A percentile compares a stretch with the other conserved stretches of the same genome.
phyloP scores from a whole-genome alignment of 306 rosid genomes.

The Rubus parviflorus region DNA sequence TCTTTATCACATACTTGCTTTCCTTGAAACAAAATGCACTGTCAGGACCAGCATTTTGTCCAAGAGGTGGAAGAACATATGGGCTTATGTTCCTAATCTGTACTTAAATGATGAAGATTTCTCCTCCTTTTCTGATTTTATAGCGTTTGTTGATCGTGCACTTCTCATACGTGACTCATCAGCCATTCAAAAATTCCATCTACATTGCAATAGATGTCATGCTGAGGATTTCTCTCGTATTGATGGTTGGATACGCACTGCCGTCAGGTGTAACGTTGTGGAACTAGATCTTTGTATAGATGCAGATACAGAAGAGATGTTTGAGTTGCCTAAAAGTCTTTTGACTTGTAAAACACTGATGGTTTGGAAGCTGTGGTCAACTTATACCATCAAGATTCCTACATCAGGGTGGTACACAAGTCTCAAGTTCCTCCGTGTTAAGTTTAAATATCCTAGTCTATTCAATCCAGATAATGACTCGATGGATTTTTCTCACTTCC shows the following conservation, averaged over 20 bases:
- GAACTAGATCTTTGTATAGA: no score
- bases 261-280: not conserved
- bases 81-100: not conserved
- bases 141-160: not conserved
- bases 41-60: not conserved
- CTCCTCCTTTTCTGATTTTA: not conserved
- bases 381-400: not conserved
- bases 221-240: not conserved
- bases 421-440: not conserved
- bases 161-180: not conserved
- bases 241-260: not conserved
- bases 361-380: not conserved
- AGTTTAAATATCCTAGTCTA: not conserved
- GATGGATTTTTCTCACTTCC: slow-evolving; percentile 3
- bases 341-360: not conserved
- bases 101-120: not conserved
- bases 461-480: not conserved
- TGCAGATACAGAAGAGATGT: no score
- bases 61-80: not conserved
- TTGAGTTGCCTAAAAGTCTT: not conserved
- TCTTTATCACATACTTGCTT: not conserved
- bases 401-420: not conserved
- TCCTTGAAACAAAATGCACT: not conserved
- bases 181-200: not conserved
- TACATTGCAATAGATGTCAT: not conserved